A percentile compares a stretch with the other conserved stretches of the same genome.
Evolutionary conservation across 1,139 yeast genomes (phyloP).

Genomic region (Saccharomyces hybrid): DNA sequence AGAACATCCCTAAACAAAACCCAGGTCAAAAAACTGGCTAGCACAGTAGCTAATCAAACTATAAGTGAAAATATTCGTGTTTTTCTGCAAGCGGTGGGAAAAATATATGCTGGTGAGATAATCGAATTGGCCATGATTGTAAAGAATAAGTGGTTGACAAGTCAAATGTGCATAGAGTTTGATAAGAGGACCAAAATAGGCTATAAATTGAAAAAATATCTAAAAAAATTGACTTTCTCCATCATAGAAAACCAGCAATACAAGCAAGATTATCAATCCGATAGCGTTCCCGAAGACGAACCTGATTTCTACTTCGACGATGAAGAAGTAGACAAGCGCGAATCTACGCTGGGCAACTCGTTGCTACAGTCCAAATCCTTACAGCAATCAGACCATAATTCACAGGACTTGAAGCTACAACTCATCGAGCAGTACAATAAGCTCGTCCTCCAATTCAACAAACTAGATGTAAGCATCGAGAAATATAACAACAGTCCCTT

Average conservation of each 20-base stretch:
- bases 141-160: constrained; percentile 48
- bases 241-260: constrained; percentile 8
- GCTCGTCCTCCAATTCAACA: constrained; percentile 26
- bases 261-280: constrained; percentile 10
- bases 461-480: constrained; percentile 30
- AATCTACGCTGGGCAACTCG: constrained; percentile 17
- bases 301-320: constrained; percentile 27
- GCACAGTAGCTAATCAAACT: constrained; percentile 71
- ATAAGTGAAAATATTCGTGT: constrained; percentile 80
- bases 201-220: constrained; percentile 26
- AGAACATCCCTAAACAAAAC: constrained; percentile 74
- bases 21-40: constrained; percentile 76
- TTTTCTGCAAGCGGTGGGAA: constrained; percentile 78
- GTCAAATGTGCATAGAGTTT: constrained; percentile 29
- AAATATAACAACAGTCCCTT: constrained; percentile 52
- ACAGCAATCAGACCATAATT: constrained; percentile 8
- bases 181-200: constrained; percentile 31
- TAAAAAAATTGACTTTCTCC: constrained; percentile 26
- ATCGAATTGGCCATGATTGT: constrained; percentile 74
- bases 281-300: constrained; percentile 28
- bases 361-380: constrained; percentile 18
- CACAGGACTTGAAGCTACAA: constrained; percentile 22
- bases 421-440: constrained; percentile 26
- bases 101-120: constrained; percentile 81
- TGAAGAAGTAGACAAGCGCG: constrained; percentile 21